Evolutionary conservation across 495 filamentous ascomycete species (phyloP).

Genomic region (Lepidopterella palustris): DNA sequence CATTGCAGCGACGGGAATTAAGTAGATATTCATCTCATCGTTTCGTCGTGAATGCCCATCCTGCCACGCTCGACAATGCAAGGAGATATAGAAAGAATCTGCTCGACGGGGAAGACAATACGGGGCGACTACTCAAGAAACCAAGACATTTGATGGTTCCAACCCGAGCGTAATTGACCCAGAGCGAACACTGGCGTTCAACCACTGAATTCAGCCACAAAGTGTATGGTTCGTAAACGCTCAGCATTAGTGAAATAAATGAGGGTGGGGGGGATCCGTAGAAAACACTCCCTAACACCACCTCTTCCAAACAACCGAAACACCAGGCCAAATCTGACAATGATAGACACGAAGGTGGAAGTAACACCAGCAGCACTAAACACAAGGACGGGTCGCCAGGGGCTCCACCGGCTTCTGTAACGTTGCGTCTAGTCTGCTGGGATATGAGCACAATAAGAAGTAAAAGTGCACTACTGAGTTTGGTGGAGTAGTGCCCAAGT

Average conservation of each 20-base stretch:
- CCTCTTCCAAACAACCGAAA: background rate
- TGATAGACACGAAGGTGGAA: background rate
- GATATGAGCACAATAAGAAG: background rate
- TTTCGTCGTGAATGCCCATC: conserved; percentile 17
- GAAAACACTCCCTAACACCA: background rate
- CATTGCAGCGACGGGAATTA: conserved; percentile 9
- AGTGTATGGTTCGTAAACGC: too few species aligned
- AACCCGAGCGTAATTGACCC: too few species aligned
- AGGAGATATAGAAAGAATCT: conserved; percentile 8
- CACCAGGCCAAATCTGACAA: background rate
- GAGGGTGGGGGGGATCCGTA: background rate
- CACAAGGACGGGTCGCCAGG: background rate
- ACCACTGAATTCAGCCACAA: too few species aligned
- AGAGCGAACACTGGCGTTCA: too few species aligned
- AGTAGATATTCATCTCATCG: conserved; percentile 18
- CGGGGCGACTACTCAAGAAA: background rate
- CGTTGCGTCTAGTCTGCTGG: background rate
- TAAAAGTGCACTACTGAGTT: background rate
- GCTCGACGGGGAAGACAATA: background rate
- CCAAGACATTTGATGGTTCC: background rate
- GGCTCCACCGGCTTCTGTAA: background rate
- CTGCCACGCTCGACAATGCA: conserved; percentile 9
- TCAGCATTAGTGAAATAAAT: background rate
- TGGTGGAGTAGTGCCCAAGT: background rate
- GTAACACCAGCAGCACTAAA: background rate